Evolutionary conservation across 805 yeast species (phyloP).

Genomic region (Myxozyma udenii): DNA sequence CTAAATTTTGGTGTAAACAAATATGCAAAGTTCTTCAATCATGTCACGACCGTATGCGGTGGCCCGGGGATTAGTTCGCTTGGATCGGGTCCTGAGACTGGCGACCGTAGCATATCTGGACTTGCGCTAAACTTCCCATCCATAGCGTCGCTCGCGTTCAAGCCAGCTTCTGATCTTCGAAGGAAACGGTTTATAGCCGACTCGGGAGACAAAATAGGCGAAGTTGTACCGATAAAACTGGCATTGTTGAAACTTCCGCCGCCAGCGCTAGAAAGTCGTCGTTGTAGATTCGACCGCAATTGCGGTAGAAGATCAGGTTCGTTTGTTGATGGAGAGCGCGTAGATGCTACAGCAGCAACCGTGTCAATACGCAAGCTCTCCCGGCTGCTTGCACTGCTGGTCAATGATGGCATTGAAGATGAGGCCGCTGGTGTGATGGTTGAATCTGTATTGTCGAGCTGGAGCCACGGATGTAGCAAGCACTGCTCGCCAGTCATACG

Average conservation of each 20-base stretch:
- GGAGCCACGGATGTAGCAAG: conserved; percentile 47
- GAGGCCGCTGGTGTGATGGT: not conserved
- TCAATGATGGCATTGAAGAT: not conserved
- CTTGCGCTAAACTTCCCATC: conserved; percentile 24
- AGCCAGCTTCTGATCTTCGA: conserved; percentile 8
- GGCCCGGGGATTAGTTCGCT: too few species aligned
- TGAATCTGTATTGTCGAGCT: not conserved
- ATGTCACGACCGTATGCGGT: too few species aligned
- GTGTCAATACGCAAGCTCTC: too few species aligned
- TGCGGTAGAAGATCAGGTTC: conserved; percentile 39
- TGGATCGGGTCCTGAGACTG: conserved; percentile 1
- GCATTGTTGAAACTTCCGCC: not conserved
- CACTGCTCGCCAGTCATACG: conserved; percentile 50
- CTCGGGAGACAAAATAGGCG: conserved; percentile 10
- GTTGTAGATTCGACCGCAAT: conserved; percentile 7
- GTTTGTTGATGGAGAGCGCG: too few species aligned
- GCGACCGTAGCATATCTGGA: conserved; percentile 24
- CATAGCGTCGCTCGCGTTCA: conserved; percentile 22
- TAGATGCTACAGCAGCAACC: too few species aligned
- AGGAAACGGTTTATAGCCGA: conserved; percentile 4
- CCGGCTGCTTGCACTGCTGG: too few species aligned
- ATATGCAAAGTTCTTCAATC: too few species aligned
- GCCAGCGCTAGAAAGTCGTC: conserved; percentile 2
- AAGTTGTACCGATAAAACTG: not conserved
- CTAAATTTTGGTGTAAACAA: too few species aligned